Percentiles rank a stretch among this genome's conserved stretches.
Conservation (phyloP, 2,329 filamentous ascomycete genomes). For the Fusarium lateritium region DNA sequence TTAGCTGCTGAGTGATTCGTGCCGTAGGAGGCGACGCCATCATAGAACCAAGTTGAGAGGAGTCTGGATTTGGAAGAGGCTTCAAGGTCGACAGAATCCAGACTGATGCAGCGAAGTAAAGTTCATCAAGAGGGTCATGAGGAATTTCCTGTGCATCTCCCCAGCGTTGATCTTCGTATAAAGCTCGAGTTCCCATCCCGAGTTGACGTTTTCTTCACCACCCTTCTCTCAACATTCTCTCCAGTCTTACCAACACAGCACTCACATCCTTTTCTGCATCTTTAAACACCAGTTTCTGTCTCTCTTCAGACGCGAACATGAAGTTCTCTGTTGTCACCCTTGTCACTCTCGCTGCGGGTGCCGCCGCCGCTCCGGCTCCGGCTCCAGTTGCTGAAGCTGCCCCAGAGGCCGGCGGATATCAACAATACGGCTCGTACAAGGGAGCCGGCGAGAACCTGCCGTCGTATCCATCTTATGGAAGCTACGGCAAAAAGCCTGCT, state of each 20-base stretch:
- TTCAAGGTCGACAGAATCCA: background rate
- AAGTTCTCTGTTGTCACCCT: slow-evolving; percentile 50
- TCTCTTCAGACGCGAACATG: slow-evolving; percentile 44
- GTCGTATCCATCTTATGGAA: background rate
- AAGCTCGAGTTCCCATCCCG: slow-evolving; percentile 24
- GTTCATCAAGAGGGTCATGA: slow-evolving; percentile 8
- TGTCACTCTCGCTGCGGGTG: slow-evolving; percentile 45
- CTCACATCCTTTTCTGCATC: background rate
- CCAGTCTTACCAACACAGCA: background rate
- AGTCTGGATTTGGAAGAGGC: background rate
- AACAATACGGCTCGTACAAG: background rate
- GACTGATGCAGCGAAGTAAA: slow-evolving; percentile 1
- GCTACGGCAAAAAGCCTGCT: slow-evolving; percentile 17
- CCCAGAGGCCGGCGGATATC: slow-evolving; percentile 15
- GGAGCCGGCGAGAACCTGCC: background rate
- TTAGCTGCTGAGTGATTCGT: slow-evolving; percentile 2
- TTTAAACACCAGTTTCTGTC: background rate
- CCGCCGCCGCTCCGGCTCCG: slow-evolving; percentile 47
- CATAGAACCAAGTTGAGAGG: background rate
- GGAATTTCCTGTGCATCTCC: background rate
- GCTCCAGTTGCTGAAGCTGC: slow-evolving; percentile 37
- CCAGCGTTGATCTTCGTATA: slow-evolving; percentile 22
- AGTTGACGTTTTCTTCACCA: slow-evolving; percentile 5
- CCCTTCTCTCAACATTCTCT: slow-evolving; percentile 13
- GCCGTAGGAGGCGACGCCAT: slow-evolving; percentile 24